phyloP scores from a whole-genome alignment of 176 grass and related monocot species.

The Lolium multiflorum region DNA sequence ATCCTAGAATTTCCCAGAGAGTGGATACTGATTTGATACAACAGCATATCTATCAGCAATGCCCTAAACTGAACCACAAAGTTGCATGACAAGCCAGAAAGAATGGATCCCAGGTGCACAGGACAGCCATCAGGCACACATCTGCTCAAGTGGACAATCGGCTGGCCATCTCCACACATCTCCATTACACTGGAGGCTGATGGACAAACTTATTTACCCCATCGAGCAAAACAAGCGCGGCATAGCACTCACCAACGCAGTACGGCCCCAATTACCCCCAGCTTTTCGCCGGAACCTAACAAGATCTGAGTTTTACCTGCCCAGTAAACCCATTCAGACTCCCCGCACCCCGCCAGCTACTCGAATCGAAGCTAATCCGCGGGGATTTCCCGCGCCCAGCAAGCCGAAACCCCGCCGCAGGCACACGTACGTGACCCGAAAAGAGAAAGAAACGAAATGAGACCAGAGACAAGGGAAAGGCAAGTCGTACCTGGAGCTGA shows the following conservation, averaged over 20 bases:
- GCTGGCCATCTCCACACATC: background rate
- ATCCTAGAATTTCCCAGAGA: background rate
- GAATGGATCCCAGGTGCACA: background rate
- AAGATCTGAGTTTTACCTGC: slow-evolving; percentile 22
- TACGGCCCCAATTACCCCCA: background rate
- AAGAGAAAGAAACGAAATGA: background rate
- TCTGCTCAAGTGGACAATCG: background rate
- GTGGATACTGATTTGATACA: background rate
- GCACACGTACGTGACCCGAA: background rate
- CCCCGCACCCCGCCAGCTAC: background rate
- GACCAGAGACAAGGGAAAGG: background rate
- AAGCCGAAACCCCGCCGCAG: background rate
- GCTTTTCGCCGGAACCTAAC: slow-evolving; percentile 17
- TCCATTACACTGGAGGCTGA: slow-evolving; percentile 10
- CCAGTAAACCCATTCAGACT: background rate
- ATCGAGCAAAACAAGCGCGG: background rate
- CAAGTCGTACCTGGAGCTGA: slow-evolving; percentile 60
- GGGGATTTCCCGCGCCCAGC: background rate
- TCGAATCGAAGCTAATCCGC: background rate
- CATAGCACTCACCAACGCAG: background rate
- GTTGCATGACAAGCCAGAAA: background rate
- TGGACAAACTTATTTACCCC: background rate
- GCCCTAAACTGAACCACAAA: background rate
- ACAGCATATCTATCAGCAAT: background rate
- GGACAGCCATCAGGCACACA: background rate